Percentiles rank a stretch among this genome's conserved stretches.
These are phyloP conservation scores for Pleomassaria siparia DNA, from an alignment of 2,329 filamentous ascomycete species.

Conservation along the genomic window DNA sequence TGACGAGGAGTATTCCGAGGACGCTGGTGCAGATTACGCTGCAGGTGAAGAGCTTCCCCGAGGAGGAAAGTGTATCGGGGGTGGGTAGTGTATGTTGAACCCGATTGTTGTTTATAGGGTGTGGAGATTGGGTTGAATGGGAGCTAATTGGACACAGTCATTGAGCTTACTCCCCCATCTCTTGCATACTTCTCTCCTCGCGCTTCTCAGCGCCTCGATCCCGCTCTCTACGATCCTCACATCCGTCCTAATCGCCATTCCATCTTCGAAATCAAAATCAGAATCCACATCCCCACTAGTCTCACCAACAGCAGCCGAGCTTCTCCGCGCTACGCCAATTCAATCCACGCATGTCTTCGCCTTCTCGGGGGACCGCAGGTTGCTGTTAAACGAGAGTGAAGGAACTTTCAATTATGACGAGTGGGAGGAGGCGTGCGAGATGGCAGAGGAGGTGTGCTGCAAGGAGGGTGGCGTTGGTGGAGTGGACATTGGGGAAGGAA, in stretches of 20 bases:
- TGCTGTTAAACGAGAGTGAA: constrained; percentile 79
- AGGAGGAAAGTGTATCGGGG: constrained; percentile 66
- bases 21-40: constrained; percentile 78
- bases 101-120: constrained; percentile 10
- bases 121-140: constrained; percentile 12
- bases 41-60: constrained; percentile 71
- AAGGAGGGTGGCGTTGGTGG: constrained; percentile 39
- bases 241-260: constrained; percentile 78
- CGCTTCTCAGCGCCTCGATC: constrained; percentile 78
- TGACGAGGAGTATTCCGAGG: constrained; percentile 74
- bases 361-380: constrained; percentile 66
- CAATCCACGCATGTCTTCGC: constrained; percentile 85
- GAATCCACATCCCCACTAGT: constrained; percentile 47
- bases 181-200: constrained; percentile 79
- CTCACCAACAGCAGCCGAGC: constrained; percentile 63
- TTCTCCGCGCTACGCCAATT: constrained; percentile 66
- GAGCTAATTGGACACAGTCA: constrained; percentile 63
- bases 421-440: constrained; percentile 71
- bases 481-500: constrained; percentile 38
- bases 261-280: constrained; percentile 56
- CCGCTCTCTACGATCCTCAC: constrained; percentile 78
- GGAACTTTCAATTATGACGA: constrained; percentile 73
- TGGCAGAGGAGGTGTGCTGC: constrained; percentile 67
- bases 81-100: constrained; percentile 55
- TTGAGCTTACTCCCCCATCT: constrained; percentile 79